Base-by-base conservation (phyloP, 352 stramenopile species). In the Stramenopiles sp. region DNA sequence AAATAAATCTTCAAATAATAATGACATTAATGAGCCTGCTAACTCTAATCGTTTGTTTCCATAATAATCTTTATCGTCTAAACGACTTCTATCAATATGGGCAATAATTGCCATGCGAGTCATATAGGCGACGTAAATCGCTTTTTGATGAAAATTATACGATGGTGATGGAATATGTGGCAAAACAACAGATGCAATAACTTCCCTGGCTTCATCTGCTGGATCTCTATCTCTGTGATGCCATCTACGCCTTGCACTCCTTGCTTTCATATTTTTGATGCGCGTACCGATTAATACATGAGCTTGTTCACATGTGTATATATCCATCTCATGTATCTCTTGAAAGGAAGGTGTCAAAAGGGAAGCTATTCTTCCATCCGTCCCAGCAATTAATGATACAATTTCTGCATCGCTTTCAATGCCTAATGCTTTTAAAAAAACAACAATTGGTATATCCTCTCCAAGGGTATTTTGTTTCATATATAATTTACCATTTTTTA, bases 11-110 rank as follows among this genome's bases (percentile, higher is more conserved):
- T 99, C 96, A 87, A 99, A 99, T 13, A 99, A 87, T 63, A 99
- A 85, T 32, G 92, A 97, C 23, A 99, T 87, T 73, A 99, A 85
- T 86, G 98, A 96, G 30, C 96, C 96, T 6, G 95, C 95, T 30
- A 99, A 87, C 83, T 99, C 96, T n/a, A 99, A 85, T 77, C 96
- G 90, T 86, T 99, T 99, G 86, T 99, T 99, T 30, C 96, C 96
- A 82, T 99, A 99, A 86, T 99, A 99, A 86, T 99, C 96, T 84
- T 99, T 98, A 85, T 98, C 95, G 83, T 98, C 95, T 74, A 98
- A 85, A 4, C 87, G 88, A 79, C 88, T 92, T 78, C 92, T 79
- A 63, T 92, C 89, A 30, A 93, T 78, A 73, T 90, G 84, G 23
- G 91, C 89, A 77, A 90, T 85, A 7, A 95, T 81, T 31, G 94